Conservation (phyloP, 1,284 basidiomycete genomes). For the Boletus mariae region DNA sequence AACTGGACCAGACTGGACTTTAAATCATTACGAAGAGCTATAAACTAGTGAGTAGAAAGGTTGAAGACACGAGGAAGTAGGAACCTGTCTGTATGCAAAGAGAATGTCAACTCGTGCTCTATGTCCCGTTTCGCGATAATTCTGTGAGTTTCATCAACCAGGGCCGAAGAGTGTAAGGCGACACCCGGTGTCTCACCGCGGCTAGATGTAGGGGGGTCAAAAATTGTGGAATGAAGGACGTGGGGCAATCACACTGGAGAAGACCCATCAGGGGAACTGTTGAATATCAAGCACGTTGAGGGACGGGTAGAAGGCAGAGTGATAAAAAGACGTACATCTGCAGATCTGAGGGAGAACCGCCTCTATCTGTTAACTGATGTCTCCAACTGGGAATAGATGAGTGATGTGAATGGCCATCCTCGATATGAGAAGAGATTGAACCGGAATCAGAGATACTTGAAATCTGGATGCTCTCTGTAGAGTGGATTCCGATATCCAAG, state of each 20-base stretch:
- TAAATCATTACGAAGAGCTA: neutral
- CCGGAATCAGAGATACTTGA: neutral
- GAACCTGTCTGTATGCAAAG: conserved; percentile 5
- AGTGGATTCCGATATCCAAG: neutral
- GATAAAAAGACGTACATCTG: neutral
- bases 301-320: neutral
- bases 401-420: neutral
- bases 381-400: too few relatives aligned
- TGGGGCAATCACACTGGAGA: neutral
- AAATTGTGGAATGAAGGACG: neutral
- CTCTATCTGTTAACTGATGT: too few relatives aligned
- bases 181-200: too few relatives aligned
- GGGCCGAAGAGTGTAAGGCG: too few relatives aligned
- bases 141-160: neutral
- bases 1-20: too few relatives aligned
- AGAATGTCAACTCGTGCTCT: neutral
- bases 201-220: too few relatives aligned
- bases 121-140: neutral
- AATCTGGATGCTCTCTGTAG: neutral
- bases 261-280: neutral
- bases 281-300: neutral
- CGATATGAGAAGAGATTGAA: neutral
- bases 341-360: neutral
- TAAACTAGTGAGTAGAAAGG: neutral
- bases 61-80: neutral